Evolutionary conservation across 768 basidiomycete genomes (phyloP), one percentile per base, ranked within the genome.

Genomic region (Russula foetens): DNA sequence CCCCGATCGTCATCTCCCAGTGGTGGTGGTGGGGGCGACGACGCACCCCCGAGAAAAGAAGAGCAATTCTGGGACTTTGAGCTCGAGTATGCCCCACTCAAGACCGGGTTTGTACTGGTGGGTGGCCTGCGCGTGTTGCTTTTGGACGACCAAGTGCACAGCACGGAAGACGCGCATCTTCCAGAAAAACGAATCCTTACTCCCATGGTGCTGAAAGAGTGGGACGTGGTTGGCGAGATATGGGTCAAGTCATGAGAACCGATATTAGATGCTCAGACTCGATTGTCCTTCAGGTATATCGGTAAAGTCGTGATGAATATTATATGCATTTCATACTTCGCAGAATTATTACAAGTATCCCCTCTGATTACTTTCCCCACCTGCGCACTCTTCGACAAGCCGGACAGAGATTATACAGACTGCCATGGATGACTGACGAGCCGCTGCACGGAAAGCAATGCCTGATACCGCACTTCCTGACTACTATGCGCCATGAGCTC

Each of bases 361-460:
- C 28, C 35, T 55, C 46, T 45, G 56, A 35, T 44, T 33, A n/a
- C 39, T 26, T 53, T 33, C 53, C 39, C 29, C 2, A 2, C 23
- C 33, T 19, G 47, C 24, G 5, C 31, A 14, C 24, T 39, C 21
- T 33, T n/a, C 11, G 17, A 46, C 43, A 5, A 19, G 23, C 35
- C 28, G 4, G 45, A 29, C 28, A 35, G 7, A n/a, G 50, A 28
- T 68, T 67, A 85, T 41, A 76, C 80, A 23, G 79, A 74, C 46
- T 82, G 72, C 91, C 91, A 94, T 9, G 91, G 86, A 67, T 95
- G 92, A 71, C 92, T 93, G 68, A 97, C 89, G 33, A 97, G 84
- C 56, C 87, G 83, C 70, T 98, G 94, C 9, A 95, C 94, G 6
- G 91, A 87, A 39, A 98, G 76, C 39, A 98, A 76, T 2, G 94